phyloP scores from a whole-genome alignment of 192 early-diverging fungal genomes.

The Rhizophagus sp. region DNA sequence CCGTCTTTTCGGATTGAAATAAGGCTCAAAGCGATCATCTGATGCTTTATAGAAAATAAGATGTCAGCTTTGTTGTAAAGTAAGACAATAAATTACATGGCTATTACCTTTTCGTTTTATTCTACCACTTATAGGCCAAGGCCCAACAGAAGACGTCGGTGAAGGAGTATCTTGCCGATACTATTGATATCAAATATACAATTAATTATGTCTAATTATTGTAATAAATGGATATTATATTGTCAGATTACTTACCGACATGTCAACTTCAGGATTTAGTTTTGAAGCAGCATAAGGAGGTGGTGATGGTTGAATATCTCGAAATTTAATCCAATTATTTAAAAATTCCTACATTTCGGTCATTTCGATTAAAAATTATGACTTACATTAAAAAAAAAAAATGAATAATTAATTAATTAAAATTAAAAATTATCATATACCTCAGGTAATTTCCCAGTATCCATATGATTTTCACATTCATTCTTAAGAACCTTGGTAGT shows the following conservation, averaged over 20 bases:
- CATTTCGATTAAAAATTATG: no score
- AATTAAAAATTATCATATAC: not conserved
- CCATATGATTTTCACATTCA: constrained; percentile 23
- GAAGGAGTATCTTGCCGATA: constrained; percentile 32
- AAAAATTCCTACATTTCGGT: constrained; percentile 6
- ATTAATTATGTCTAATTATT: not conserved
- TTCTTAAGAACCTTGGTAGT: constrained; percentile 29
- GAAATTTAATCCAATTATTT: constrained; percentile 26
- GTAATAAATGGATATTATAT: not conserved
- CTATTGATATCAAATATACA: not conserved
- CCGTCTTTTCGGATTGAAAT: constrained; percentile 32
- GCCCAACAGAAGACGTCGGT: constrained; percentile 22
- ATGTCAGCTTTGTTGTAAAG: not conserved
- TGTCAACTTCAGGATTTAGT: constrained; percentile 29
- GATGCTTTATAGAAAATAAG: constrained; percentile 3
- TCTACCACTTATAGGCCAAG: constrained; percentile 22
- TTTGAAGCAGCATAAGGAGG: constrained; percentile 25
- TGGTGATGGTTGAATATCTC: constrained; percentile 27
- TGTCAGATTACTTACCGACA: not conserved
- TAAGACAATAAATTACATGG: not conserved
- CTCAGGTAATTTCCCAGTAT: constrained; percentile 10
- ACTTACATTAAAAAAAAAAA: not conserved
- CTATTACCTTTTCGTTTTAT: constrained; percentile 33
- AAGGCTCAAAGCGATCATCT: constrained; percentile 31
- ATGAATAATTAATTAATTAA: not conserved